A percentile compares a stretch with the other conserved stretches of the same genome.
Evolutionary conservation across 2,329 filamentous ascomycete genomes (phyloP).

Genomic region (Bertia moriformis): DNA sequence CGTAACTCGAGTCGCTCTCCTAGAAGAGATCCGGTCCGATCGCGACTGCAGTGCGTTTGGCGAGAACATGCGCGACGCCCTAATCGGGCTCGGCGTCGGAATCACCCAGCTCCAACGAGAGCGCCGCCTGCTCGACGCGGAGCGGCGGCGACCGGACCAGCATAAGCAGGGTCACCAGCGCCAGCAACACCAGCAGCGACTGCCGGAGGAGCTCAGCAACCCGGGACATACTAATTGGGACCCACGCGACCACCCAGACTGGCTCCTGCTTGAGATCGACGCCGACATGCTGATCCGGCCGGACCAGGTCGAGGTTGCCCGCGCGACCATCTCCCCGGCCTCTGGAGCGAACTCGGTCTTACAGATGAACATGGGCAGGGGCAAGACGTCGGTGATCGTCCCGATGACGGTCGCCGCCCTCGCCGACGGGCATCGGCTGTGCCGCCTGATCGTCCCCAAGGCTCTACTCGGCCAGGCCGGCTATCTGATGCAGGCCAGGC

Average conservation of each 20-base stretch:
- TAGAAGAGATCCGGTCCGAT: constrained; percentile 19
- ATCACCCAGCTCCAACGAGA: constrained; percentile 25
- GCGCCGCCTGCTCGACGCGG: constrained; percentile 22
- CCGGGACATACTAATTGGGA: constrained; percentile 41
- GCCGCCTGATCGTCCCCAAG: constrained; percentile 27
- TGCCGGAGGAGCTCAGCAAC: constrained; percentile 29
- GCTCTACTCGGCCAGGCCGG: constrained; percentile 27
- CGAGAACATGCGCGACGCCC: constrained; percentile 13
- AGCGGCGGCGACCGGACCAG: constrained; percentile 15
- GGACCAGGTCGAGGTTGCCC: constrained; percentile 47
- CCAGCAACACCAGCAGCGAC: constrained; percentile 14
- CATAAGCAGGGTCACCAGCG: constrained; percentile 22
- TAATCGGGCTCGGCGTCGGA: constrained; percentile 22
- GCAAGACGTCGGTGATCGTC: constrained; percentile 10
- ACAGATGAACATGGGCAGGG: constrained; percentile 56
- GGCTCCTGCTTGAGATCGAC: constrained; percentile 55
- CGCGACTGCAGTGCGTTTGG: constrained; percentile 15
- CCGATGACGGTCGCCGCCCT: neutral
- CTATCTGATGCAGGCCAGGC: constrained; percentile 23
- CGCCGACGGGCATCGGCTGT: constrained; percentile 17
- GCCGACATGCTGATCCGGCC: constrained; percentile 44
- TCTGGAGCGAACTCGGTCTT: constrained; percentile 47
- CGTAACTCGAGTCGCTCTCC: neutral
- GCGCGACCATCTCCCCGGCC: constrained; percentile 37
- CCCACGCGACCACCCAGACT: constrained; percentile 38